These are phyloP conservation scores for Lentinula edodes DNA, from an alignment of 768 basidiomycete genomes.

Conservation along the genomic window DNA sequence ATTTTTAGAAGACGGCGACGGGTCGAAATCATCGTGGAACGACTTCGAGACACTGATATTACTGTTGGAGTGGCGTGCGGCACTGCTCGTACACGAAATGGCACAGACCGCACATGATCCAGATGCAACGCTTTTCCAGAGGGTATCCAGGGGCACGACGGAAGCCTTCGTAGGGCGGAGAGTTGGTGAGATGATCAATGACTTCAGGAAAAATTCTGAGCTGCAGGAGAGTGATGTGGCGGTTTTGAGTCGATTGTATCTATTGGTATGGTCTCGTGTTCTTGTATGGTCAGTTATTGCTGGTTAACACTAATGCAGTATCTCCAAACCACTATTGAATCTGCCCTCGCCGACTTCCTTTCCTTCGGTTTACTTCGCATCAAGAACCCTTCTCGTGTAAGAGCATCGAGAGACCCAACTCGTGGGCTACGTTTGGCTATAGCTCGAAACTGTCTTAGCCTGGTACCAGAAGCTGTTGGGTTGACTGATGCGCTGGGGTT, in stretches of 20 bases:
- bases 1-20: background rate
- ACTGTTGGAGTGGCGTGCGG: constrained; percentile 64
- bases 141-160: constrained; percentile 57
- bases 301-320: constrained; percentile 34
- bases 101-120: constrained; percentile 28
- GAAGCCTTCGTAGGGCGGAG: constrained; percentile 64
- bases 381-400: background rate
- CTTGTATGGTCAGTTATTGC: background rate
- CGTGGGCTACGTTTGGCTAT: constrained; percentile 46
- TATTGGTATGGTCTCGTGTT: constrained; percentile 30
- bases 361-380: constrained; percentile 42
- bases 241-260: constrained; percentile 32
- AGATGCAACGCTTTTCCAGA: constrained; percentile 53
- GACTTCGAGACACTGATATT: constrained; percentile 33
- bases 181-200: constrained; percentile 43
- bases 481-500: constrained; percentile 72
- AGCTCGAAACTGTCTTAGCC: constrained; percentile 37
- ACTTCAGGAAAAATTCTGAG: constrained; percentile 14
- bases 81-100: constrained; percentile 45
- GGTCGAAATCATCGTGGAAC: constrained; percentile 25
- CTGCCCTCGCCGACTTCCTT: constrained; percentile 52
- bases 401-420: constrained; percentile 33
- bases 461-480: constrained; percentile 62
- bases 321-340: constrained; percentile 53
- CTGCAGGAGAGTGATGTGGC: constrained; percentile 19